Evolutionary conservation across 2,329 filamentous ascomycete species (phyloP).

Genomic region (Sarocladiaceae sp.): DNA sequence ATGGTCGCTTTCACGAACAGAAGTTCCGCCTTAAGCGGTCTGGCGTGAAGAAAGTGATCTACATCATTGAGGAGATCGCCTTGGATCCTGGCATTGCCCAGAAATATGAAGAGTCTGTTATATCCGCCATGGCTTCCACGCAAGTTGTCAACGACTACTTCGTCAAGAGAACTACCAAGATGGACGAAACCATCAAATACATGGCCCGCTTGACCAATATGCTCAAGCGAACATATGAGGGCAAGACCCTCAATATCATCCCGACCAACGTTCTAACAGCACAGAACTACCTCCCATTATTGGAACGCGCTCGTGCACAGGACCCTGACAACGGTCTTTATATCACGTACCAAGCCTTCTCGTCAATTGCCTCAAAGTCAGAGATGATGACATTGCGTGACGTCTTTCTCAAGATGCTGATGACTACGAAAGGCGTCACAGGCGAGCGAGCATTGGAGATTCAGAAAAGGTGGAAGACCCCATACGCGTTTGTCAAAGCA

Average conservation of each 20-base stretch:
- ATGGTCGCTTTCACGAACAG: constrained; percentile 78
- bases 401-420: constrained; percentile 78
- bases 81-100: constrained; percentile 50
- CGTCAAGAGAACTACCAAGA: constrained; percentile 68
- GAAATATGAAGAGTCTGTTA: constrained; percentile 62
- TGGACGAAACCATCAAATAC: constrained; percentile 77
- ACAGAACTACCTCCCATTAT: constrained; percentile 60
- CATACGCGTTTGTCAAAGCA: constrained; percentile 65
- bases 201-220: constrained; percentile 67
- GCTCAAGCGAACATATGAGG: constrained; percentile 62
- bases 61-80: constrained; percentile 70
- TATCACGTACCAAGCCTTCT: constrained; percentile 68
- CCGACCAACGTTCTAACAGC: constrained; percentile 60
- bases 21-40: constrained; percentile 73
- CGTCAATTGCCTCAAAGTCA: constrained; percentile 69
- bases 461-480: constrained; percentile 73
- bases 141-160: constrained; percentile 79
- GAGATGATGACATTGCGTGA: constrained; percentile 70
- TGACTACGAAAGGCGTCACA: constrained; percentile 72
- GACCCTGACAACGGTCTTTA: constrained; percentile 50
- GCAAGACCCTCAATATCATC: constrained; percentile 54
- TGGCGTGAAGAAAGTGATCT: constrained; percentile 72
- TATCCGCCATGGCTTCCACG: constrained; percentile 70
- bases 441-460: constrained; percentile 78
- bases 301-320: constrained; percentile 53